Evolutionary conservation across 208 protist genomes (phyloP), one percentile per base, ranked within the genome.

Genomic region (Crithidia bombi): DNA sequence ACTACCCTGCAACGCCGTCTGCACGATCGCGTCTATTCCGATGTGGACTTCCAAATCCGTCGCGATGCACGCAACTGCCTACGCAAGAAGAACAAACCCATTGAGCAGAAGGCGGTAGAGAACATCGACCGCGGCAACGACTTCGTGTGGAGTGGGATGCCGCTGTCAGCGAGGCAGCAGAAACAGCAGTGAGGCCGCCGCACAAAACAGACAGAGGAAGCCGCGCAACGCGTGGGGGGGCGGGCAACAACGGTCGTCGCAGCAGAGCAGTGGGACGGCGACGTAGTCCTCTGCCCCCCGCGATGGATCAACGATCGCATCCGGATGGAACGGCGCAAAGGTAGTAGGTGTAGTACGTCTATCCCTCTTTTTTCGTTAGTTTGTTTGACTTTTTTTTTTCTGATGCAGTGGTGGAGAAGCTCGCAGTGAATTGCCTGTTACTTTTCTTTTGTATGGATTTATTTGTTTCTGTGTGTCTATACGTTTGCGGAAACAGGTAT

Each of bases 21-120:
- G 71, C 49, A 65, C n/a, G 81, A 90, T 59, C 79, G 81, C 58
- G 83, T 94, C 55, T 81, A 82, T 69, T 90, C 82, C 15, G 78
- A 94, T 58, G 73, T 94, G 12, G 89, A 94, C 65, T 62, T 79
- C 21, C 26, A 54, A 32, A 89, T 94, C 51, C 52, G 63, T 23
- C 62, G 59, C 7, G 47, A 82, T 21, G 64, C 78, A 32, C 41
- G 46, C 46, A 61, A 64, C 51, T 93, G 84, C 51, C 44, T 75
- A 39, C 57, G 50, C 14, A 85, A 83, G 70, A 57, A 69, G 41
- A 86, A 78, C 69, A 65, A 61, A 12, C 83, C 72, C 3, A 85
- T 88, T 46, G 10, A 23, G 15, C 70, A 65, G 2, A 54, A 35
- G 15, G 38, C 65, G 35, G 30, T 38, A 35, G 52, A 70, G 32